Base-by-base conservation (phyloP, 768 basidiomycete genomes). In the Punctularia strigosozonata region DNA sequence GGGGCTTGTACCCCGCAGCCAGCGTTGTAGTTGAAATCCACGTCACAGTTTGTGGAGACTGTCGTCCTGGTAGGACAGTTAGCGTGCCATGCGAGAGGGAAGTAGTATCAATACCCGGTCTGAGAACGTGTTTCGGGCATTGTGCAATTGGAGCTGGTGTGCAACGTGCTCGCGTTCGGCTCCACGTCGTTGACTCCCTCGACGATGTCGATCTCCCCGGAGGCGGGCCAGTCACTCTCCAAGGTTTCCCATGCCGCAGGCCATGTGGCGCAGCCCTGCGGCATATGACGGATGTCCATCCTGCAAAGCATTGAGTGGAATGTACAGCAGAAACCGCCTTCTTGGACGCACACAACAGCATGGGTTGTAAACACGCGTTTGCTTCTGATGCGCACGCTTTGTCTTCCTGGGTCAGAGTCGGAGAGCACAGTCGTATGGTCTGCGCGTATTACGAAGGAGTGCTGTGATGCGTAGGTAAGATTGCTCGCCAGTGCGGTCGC, bases 141-240 rank as follows among this genome's bases (percentile, higher is more conserved):
- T 6, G 66, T 66, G 56, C 77, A 79, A 1, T 65, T 73, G 65
- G 65, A 43, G 36, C 54, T 57, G 5, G 72, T 73, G 47, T 75
- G 74, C 22, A 75, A 53, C 1, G 71, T 66, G 4, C 57, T 57
- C 41, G 62, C 61, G 45, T 71, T 68, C 2, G 65, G 59, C 6
- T 54, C 55, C 35, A 65, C 56, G 43, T 70, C 52, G 44, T 73
- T 73, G 6, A 73, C 69, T 23, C 61, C 65, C 66, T 69, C 65
- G 10, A 67, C 36, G 30, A 68, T 63, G 42, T 70, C 68, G 17
- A 71, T 58, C 47, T 71, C 68, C 1, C 70, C 68, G 60, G 65
- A 47, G 48, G 35, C 21, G 12, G 50, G 50, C 50, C 48, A 51
- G 36, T 43, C 42, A 4, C 20, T 24, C 40, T 39, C 46, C 12